Percentiles rank a stretch among this genome's conserved stretches.
Conservation (phyloP, 768 basidiomycete species). For the Neoboletus brunneissimus region DNA sequence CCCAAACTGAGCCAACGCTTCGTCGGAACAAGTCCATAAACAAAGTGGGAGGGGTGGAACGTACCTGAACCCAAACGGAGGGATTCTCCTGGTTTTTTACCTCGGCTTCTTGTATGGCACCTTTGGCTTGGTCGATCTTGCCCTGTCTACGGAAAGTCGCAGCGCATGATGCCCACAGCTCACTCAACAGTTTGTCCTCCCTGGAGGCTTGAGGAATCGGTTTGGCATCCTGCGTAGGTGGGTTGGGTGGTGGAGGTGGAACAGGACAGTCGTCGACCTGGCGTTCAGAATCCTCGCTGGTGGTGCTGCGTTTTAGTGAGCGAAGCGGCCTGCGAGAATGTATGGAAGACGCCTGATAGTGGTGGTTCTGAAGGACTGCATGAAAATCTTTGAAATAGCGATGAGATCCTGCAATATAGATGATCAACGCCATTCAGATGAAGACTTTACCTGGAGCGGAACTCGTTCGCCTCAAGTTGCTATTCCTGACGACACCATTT, state of each 20-base stretch:
- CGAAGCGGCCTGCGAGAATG: constrained; percentile 69
- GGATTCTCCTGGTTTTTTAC: constrained; percentile 81
- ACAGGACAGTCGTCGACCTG: constrained; percentile 37
- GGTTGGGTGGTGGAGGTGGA: constrained; percentile 31
- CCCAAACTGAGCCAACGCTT: constrained; percentile 53
- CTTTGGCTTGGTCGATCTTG: constrained; percentile 86
- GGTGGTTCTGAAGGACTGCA: constrained; percentile 55
- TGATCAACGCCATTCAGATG: not conserved
- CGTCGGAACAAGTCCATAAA: not conserved
- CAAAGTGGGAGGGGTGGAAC: constrained; percentile 16
- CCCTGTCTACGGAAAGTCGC: constrained; percentile 90
- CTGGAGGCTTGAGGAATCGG: constrained; percentile 43
- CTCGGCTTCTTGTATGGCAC: constrained; percentile 94
- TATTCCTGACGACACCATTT: constrained; percentile 58
- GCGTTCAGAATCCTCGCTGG: constrained; percentile 33
- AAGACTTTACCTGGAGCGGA: constrained; percentile 64
- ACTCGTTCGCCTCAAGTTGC: constrained; percentile 53
- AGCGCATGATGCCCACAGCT: constrained; percentile 92
- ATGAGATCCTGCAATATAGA: constrained; percentile 2
- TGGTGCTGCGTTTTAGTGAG: constrained; percentile 40
- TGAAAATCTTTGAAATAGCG: constrained; percentile 56
- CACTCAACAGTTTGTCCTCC: constrained; percentile 68
- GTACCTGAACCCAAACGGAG: constrained; percentile 92
- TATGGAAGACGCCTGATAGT: constrained; percentile 77
- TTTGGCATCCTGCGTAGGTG: constrained; percentile 36